phyloP scores from a whole-genome alignment of 2,329 filamentous ascomycete genomes.

The Claviceps purpurea region DNA sequence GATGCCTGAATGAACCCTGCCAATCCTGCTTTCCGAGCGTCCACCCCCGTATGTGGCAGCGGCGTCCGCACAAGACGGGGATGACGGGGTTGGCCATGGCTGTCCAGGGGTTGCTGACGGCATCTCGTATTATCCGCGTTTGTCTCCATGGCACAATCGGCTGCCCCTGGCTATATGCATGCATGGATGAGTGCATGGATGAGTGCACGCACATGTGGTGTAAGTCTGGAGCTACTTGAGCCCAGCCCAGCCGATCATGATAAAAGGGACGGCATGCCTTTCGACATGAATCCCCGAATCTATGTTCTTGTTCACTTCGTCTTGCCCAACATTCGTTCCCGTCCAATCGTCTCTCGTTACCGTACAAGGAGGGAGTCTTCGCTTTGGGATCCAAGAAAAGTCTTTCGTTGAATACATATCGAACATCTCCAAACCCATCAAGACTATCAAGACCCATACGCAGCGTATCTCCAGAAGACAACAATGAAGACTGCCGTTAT shows the following conservation, averaged over 20 bases:
- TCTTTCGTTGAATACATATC: background rate
- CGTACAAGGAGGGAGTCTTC: background rate
- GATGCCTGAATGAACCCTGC: background rate
- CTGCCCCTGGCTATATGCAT: background rate
- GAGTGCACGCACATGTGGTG: background rate
- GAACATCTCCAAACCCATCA: slow-evolving; percentile 8
- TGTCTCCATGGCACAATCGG: background rate
- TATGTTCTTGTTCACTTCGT: background rate
- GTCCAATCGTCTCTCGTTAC: slow-evolving; percentile 3
- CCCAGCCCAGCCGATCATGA: background rate
- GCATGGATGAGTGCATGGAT: background rate
- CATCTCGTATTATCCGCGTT: slow-evolving; percentile 8
- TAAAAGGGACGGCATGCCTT: slow-evolving; percentile 1
- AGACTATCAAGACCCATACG: background rate
- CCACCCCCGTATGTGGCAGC: background rate
- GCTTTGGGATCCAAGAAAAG: background rate
- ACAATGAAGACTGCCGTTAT: slow-evolving; percentile 22
- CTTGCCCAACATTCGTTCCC: background rate
- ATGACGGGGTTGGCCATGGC: slow-evolving; percentile 2
- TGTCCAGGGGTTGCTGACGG: slow-evolving; percentile 6
- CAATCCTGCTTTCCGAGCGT: background rate
- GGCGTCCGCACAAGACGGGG: background rate
- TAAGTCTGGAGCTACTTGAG: background rate
- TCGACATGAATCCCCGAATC: background rate
- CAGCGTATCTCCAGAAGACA: slow-evolving; percentile 5